A percentile compares a stretch with the other conserved stretches of the same genome.
phyloP scores from a whole-genome alignment of 2,329 filamentous ascomycete genomes.

The Pseudogymnoascus sp. region DNA sequence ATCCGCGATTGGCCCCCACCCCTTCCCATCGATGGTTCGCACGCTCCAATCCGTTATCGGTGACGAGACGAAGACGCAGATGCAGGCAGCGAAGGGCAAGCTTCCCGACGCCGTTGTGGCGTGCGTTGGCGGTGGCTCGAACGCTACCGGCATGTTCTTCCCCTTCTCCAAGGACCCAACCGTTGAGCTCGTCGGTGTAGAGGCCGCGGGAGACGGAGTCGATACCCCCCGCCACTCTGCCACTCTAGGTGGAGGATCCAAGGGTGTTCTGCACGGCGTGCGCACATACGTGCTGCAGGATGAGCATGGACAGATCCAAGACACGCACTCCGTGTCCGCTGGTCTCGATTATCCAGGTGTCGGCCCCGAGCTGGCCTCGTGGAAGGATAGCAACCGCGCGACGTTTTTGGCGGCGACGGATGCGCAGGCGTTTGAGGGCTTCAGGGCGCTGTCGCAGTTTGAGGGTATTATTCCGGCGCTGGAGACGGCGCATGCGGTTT shows the following conservation, averaged over 20 bases:
- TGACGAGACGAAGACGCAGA: slow-evolving; percentile 86
- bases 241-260: slow-evolving; percentile 75
- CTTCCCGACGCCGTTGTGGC: slow-evolving; percentile 94
- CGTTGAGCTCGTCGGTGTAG: slow-evolving; percentile 86
- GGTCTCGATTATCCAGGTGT: slow-evolving; percentile 97
- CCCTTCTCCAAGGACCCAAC: slow-evolving; percentile 79
- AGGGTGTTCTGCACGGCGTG: slow-evolving; percentile 92
- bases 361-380: slow-evolving; percentile 80
- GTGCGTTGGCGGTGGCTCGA: slow-evolving; percentile 91
- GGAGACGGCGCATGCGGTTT: slow-evolving; percentile 89
- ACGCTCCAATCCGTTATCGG: slow-evolving; percentile 98
- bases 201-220: slow-evolving; percentile 88
- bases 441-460: slow-evolving; percentile 73
- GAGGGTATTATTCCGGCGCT: slow-evolving; percentile 97
- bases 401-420: slow-evolving; percentile 89
- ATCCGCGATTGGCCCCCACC: slow-evolving; percentile 93
- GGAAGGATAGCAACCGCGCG: slow-evolving; percentile 86
- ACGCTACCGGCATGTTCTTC: slow-evolving; percentile 97
- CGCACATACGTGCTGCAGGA: slow-evolving; percentile 93
- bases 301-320: slow-evolving; percentile 81
- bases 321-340: slow-evolving; percentile 94
- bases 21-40: slow-evolving; percentile 93
- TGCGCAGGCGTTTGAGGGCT: slow-evolving; percentile 79
- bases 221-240: slow-evolving; percentile 81
- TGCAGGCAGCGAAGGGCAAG: slow-evolving; percentile 75